Base-by-base conservation (phyloP, 345 rosid species). In the Populus alba region DNA sequence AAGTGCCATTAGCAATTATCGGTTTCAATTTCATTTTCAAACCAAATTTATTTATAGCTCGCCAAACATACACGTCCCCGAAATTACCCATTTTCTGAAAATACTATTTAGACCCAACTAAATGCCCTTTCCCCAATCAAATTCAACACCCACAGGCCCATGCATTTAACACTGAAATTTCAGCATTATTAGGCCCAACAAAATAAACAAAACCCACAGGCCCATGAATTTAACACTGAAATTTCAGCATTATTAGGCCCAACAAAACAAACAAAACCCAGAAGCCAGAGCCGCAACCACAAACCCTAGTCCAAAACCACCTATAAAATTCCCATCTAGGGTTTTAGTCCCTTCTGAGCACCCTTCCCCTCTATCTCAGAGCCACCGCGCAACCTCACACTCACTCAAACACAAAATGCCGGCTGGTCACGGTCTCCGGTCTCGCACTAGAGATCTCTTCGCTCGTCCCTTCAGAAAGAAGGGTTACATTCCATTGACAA, bases 401-500 rank as follows among this genome's bases (percentile, higher is more conserved):
- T 2, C 0, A 12, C 10, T 15, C 10, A 11, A 20, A 73, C 33
- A 3, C 51, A 75, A 37, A 69, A 91, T 91, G 95, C 92, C 95
- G 67, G 95, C 93, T 0, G 95, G 95, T 29, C 95, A 91, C 63
- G 95, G 95, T 27, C 59, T 91, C 3, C 84, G 95, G 35, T 82
- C 91, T 1, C 78, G 95, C 20, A 91, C 93, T 0, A 78, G 95
- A 71, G 95, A 91, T 81, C 77, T 87, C 43, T 91, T 91, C 84
- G 79, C 95, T 7, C 74, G 95, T n/a, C 79, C 84, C 2, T 91
- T 91, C 86, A 90, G 95, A 83, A 91, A 90, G 95, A 88, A 87
- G 93, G 95, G 95, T 63, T 90, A 83, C 88, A 90, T 90, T 76
- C 87, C 95, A 0, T 74, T 91, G 80, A 85, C 95, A 0, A 91